A percentile compares a stretch with the other conserved stretches of the same genome.
These are phyloP conservation scores for Naegleria lovaniensis DNA, from an alignment of 208 protist species.

Conservation along the genomic window DNA sequence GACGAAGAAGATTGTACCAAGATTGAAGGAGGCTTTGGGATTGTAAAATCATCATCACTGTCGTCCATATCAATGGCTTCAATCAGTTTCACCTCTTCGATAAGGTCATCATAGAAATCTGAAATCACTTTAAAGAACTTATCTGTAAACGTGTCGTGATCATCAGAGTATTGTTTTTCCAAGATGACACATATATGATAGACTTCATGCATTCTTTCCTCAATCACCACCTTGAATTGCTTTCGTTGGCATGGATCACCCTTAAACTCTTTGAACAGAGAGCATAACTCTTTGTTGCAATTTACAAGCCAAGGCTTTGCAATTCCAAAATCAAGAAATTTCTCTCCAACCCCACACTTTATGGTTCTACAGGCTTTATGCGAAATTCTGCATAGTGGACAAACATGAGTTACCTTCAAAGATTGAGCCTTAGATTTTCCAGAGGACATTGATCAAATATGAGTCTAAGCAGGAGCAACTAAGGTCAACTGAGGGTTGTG, in stretches of 20 bases:
- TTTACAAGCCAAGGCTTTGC: neutral
- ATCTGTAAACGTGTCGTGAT: neutral
- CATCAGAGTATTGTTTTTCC: neutral
- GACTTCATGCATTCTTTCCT: neutral
- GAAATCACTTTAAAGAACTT: neutral
- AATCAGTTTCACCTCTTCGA: neutral
- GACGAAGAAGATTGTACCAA: too few species aligned
- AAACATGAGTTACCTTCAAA: neutral
- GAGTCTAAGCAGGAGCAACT: too few species aligned
- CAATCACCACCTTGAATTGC: neutral
- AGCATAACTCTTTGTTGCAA: neutral
- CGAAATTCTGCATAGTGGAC: neutral
- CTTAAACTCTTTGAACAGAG: neutral
- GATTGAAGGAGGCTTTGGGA: too few species aligned
- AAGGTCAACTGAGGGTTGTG: too few species aligned
- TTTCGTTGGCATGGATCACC: neutral
- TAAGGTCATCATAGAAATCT: neutral
- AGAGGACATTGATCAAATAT: too few species aligned
- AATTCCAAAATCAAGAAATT: neutral
- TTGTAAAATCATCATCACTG: too few species aligned
- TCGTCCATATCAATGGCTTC: neutral
- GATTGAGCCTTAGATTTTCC: too few species aligned
- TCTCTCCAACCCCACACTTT: neutral
- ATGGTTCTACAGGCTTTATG: neutral
- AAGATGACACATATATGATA: neutral